phyloP scores from a whole-genome alignment of 2,329 filamentous ascomycete species.

The Pseudocercospora ulei region DNA sequence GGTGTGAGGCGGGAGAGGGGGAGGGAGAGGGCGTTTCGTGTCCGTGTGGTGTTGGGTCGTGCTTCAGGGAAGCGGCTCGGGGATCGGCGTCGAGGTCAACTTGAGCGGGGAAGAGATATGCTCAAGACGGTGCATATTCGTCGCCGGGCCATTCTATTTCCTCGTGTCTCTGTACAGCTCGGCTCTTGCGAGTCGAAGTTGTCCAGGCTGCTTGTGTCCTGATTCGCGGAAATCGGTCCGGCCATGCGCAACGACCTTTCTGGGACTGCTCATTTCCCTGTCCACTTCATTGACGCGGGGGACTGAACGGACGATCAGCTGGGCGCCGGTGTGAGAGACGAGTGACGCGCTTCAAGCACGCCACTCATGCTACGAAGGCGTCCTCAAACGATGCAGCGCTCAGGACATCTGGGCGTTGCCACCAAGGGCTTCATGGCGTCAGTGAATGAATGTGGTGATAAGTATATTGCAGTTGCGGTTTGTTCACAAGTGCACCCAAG shows the following conservation, averaged over 20 bases:
- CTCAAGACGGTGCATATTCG: too few relatives aligned
- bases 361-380: too few relatives aligned
- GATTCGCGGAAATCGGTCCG: too few relatives aligned
- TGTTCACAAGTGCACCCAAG: background rate
- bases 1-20: too few relatives aligned
- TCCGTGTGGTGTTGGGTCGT: constrained; percentile 5
- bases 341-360: background rate
- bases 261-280: constrained; percentile 4
- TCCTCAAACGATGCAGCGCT: background rate
- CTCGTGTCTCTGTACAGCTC: too few relatives aligned
- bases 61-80: constrained; percentile 3
- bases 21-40: constrained; percentile 7
- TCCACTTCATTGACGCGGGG: constrained; percentile 1
- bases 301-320: constrained; percentile 1
- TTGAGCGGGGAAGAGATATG: too few relatives aligned
- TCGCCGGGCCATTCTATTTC: too few relatives aligned
- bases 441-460: constrained; percentile 6
- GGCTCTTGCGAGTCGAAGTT: too few relatives aligned
- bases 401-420: constrained; percentile 16
- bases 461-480: constrained; percentile 1
- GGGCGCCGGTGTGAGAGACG: background rate
- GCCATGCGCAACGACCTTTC: background rate
- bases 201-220: too few relatives aligned
- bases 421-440: constrained; percentile 8
- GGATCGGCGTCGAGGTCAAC: too few relatives aligned